phyloP scores from a whole-genome alignment of 805 yeast species.

The Starmerella scarabaei region DNA sequence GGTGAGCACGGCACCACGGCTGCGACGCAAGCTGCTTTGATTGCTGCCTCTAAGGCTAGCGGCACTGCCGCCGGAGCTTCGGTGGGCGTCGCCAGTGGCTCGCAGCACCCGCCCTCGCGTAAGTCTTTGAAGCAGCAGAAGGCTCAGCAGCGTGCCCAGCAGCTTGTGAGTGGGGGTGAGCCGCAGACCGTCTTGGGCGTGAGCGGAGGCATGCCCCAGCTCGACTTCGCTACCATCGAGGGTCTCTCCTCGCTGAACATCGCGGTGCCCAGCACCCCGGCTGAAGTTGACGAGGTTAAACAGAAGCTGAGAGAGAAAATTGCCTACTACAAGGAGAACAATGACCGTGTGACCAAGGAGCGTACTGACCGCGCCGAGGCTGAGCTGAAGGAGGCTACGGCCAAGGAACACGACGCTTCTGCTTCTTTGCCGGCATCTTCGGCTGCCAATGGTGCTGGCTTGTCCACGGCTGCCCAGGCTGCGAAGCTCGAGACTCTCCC shows the following conservation, averaged over 20 bases:
- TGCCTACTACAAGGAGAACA: conserved; percentile 51
- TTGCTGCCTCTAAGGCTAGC: conserved; percentile 27
- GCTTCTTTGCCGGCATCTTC: neutral
- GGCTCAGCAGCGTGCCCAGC: conserved; percentile 1
- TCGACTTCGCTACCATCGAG: conserved; percentile 70
- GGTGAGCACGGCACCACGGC: conserved; percentile 31
- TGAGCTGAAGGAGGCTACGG: conserved; percentile 54
- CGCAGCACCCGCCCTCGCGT: conserved; percentile 35
- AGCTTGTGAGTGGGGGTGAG: conserved; percentile 21
- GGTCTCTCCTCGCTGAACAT: conserved; percentile 64
- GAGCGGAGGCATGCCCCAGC: conserved; percentile 27
- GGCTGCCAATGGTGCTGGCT: neutral
- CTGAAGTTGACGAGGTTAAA: conserved; percentile 53
- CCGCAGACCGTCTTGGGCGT: conserved; percentile 10
- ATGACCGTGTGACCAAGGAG: conserved; percentile 67
- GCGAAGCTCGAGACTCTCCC: no score
- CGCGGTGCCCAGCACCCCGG: conserved; percentile 63
- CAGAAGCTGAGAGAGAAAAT: conserved; percentile 61
- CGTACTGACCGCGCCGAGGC: conserved; percentile 66
- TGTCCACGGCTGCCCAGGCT: conserved; percentile 32
- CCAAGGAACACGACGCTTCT: conserved; percentile 4
- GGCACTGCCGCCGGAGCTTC: neutral
- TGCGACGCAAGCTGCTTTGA: conserved; percentile 50
- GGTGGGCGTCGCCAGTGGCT: conserved; percentile 44
- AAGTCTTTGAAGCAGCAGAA: conserved; percentile 33